Conservation (phyloP, 495 filamentous ascomycete genomes). For the Xylaria curta region DNA sequence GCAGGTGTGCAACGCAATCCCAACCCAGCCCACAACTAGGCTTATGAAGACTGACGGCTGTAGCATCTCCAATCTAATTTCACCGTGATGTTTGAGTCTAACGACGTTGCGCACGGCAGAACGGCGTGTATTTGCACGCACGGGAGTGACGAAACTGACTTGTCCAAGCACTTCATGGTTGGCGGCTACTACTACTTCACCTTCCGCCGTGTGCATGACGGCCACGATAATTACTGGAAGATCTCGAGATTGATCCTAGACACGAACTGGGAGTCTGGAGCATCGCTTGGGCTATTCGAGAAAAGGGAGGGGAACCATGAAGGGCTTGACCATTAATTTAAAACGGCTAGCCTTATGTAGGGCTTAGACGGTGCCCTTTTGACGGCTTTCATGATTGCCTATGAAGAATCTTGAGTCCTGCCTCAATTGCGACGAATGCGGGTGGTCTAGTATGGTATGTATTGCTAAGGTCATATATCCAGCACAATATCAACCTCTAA, state of each 20-base stretch:
- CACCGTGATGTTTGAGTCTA: background rate
- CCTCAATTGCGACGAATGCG: background rate
- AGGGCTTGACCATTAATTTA: background rate
- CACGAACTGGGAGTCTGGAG: background rate
- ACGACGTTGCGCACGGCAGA: background rate
- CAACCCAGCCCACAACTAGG: background rate
- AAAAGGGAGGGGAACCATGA: conserved; percentile 1
- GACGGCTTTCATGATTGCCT: background rate
- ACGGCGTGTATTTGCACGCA: background rate
- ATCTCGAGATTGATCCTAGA: conserved; percentile 4
- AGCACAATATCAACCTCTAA: background rate
- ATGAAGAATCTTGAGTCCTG: background rate
- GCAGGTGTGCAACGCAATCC: background rate
- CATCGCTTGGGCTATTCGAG: background rate
- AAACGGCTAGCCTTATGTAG: background rate
- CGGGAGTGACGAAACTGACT: background rate
- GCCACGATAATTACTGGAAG: background rate
- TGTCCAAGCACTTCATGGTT: conserved; percentile 7
- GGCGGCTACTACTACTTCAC: conserved; percentile 4
- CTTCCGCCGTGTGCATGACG: background rate
- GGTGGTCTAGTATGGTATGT: background rate
- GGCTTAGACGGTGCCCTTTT: too few species aligned
- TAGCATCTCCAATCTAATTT: conserved; percentile 8
- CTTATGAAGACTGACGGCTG: background rate
- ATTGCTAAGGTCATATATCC: background rate